Evolutionary conservation across 2,329 filamentous ascomycete species (phyloP), one percentile per base, ranked within the genome.

Genomic region (Cladosporium velox): DNA sequence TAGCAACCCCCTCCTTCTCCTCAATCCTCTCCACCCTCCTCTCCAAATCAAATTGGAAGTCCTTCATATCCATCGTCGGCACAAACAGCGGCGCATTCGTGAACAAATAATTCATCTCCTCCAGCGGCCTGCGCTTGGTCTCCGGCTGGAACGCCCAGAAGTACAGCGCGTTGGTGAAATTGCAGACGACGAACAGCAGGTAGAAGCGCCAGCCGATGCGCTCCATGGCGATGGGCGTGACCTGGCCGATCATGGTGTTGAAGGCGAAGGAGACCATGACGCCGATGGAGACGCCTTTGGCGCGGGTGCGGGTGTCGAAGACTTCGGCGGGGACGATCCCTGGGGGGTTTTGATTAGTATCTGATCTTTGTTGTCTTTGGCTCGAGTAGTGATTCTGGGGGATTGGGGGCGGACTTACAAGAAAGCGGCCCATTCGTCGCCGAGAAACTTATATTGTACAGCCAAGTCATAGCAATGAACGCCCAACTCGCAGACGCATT

Each of bases 401-500:
- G 24, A 24, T 24, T 24, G 24, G 24, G 24, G 24, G 24, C 24
- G 24, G 24, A 24, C 24, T 24, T 54, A 72, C 84, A 87, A 24
- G 85, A 83, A 1, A 92, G 78, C 0, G 90, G 90, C 26, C 90
- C 90, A 67, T 88, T 91, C 2, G 89, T 90, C 38, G 85, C 84
- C 3, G 85, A 89, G 82, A 92, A 93, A 51, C 84, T 89, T 80
- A 92, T 90, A 79, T 93, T 93, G 83, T 91, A 93, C 1, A 91
- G 75, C 91, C 91, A 93, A 1, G 90, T 93, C 71, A 86, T 83
- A 72, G 88, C 85, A 68, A 93, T 93, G 77, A 93, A 94, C 1
- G 87, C 90, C 88, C 89, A 91, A 38, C 54, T 49, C 0, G 89
- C 89, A 5, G 81, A 79, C 49, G 78, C 78, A 66, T 87, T 87